These are phyloP conservation scores for Glomus cerebriforme DNA, from an alignment of 192 early-diverging fungal species.

Conservation along the genomic window DNA sequence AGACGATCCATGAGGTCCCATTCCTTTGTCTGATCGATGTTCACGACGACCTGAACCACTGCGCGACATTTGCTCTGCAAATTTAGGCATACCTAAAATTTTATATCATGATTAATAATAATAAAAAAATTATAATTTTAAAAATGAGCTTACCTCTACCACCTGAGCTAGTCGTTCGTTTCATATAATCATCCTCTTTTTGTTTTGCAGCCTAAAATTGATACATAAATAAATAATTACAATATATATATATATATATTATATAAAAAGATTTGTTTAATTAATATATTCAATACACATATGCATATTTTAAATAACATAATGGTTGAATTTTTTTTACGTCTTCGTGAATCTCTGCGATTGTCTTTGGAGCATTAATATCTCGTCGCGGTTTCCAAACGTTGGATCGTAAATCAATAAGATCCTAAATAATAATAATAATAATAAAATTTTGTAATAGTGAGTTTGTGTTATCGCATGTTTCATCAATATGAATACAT, in stretches of 20 bases:
- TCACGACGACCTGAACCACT: constrained; percentile 60
- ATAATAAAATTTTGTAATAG: not conserved
- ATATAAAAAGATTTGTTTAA: not conserved
- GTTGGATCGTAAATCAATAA: constrained; percentile 79
- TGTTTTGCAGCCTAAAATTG: constrained; percentile 54
- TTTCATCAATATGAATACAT: not conserved
- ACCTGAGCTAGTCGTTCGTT: constrained; percentile 63
- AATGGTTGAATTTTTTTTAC: constrained; percentile 32
- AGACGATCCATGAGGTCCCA: constrained; percentile 36
- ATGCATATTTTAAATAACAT: not conserved
- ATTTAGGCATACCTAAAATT: constrained; percentile 51
- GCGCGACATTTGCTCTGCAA: constrained; percentile 61
- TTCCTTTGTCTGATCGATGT: constrained; percentile 36
- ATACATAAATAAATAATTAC: too few species aligned
- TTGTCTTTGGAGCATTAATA: constrained; percentile 81
- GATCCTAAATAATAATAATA: constrained; percentile 48
- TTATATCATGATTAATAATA: not conserved
- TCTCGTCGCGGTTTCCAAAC: constrained; percentile 74
- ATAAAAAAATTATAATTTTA: not conserved
- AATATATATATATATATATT: too few species aligned
- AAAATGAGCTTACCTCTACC: constrained; percentile 50
- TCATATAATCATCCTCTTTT: constrained; percentile 71
- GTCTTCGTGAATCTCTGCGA: constrained; percentile 89
- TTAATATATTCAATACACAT: not conserved
- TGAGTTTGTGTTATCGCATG: not conserved